Evolutionary conservation across 306 rosid genomes (phyloP), one percentile per base, ranked within the genome.

Genomic region (Fagus crenata): DNA sequence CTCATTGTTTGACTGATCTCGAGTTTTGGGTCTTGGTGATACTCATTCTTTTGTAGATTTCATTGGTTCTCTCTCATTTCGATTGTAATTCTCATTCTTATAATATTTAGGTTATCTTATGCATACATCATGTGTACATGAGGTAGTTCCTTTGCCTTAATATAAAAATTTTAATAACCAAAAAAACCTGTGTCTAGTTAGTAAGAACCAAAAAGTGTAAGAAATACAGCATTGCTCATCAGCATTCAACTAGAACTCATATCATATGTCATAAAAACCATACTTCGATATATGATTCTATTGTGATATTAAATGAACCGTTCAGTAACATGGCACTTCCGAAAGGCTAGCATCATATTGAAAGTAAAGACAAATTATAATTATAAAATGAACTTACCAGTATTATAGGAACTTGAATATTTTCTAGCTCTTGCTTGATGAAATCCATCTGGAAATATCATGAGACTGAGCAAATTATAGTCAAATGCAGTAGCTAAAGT

Each of bases 381-480:
- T 55, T 33, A 32, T 31, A 69, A 81, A 79, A 78, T 74, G 59
- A 41, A 74, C 92, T 72, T 73, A 95, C 99, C 91, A 92, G 86
- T 75, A 92, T 17, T 71, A 95, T 69, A 74, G 99, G 99, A 86
- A 87, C 84, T 86, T 84, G 85, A 77, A 43, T 63, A 78, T 84
- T 80, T 63, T 78, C 89, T 79, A 91, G 80, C 61, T 95, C 96
- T 78, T 92, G 90, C 75, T 77, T 80, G 83, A 95, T 90, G 89
- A 92, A 89, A 64, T 86, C 87, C 75, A 87, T 74, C 97, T 92
- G 85, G 83, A 82, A 81, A 77, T 7, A 73, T 76, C 55, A 74
- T 5, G 75, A 69, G 75, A 79, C 49, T 42, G 31, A 70, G 74
- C 36, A 80, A 80, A 69, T 6, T 60, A 68, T 49, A 41, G 64